Percentiles rank a stretch among this genome's conserved stretches.
phyloP scores from a whole-genome alignment of 805 yeast genomes.

The Saturnispora halmiae region DNA sequence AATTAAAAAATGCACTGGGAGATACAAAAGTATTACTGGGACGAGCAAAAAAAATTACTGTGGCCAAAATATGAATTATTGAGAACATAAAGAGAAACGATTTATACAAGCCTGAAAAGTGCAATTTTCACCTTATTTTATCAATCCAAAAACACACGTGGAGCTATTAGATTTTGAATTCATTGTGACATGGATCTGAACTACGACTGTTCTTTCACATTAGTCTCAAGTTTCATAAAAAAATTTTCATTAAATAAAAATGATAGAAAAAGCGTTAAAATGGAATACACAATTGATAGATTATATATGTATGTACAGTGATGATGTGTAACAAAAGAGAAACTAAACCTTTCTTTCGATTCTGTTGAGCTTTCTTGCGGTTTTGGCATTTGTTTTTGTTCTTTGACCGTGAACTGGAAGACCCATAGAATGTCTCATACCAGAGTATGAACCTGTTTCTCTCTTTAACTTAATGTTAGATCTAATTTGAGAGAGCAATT shows the following conservation, averaged over 20 bases:
- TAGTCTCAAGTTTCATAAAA: too few relatives aligned
- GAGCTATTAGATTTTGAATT: too few relatives aligned
- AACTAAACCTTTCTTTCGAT: slow-evolving; percentile 42
- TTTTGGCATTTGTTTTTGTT: slow-evolving; percentile 82
- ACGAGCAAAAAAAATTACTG: too few relatives aligned
- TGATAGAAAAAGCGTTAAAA: neutral
- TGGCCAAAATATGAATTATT: too few relatives aligned
- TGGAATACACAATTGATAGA: neutral
- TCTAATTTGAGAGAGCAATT: slow-evolving; percentile 60
- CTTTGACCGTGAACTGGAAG: slow-evolving; percentile 82
- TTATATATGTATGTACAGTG: neutral
- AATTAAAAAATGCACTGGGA: neutral
- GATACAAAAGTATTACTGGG: too few relatives aligned
- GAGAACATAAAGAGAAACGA: too few relatives aligned
- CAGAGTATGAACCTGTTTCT: slow-evolving; percentile 75
- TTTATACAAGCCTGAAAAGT: too few relatives aligned
- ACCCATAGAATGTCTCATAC: slow-evolving; percentile 82
- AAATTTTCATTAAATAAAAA: too few relatives aligned
- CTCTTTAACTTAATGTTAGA: slow-evolving; percentile 74
- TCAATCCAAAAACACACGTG: too few relatives aligned
- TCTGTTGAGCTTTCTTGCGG: slow-evolving; percentile 80
- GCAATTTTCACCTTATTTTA: too few relatives aligned
- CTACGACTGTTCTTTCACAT: too few relatives aligned
- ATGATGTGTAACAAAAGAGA: neutral
- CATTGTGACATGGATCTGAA: too few relatives aligned